These are phyloP conservation scores for Xylaria castorea DNA, from an alignment of 495 filamentous ascomycete genomes.

Conservation along the genomic window DNA sequence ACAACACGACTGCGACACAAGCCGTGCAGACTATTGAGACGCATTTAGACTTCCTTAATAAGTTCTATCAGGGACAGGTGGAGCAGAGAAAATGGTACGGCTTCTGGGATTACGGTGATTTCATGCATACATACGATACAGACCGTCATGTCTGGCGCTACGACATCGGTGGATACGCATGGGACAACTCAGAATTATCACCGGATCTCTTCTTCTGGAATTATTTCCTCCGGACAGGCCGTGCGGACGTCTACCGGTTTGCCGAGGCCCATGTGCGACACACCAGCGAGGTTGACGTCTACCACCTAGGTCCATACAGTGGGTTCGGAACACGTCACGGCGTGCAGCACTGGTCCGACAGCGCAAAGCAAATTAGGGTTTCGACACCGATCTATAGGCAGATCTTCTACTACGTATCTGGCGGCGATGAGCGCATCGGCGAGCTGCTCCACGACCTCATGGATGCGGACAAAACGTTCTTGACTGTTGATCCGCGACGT, in stretches of 20 bases:
- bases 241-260: constrained; percentile 54
- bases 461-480: constrained; percentile 51
- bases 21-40: constrained; percentile 43
- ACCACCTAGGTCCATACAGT: constrained; percentile 54
- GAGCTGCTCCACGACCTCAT: constrained; percentile 50
- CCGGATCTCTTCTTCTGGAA: constrained; percentile 60
- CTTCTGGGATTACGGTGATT: constrained; percentile 60
- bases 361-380: constrained; percentile 58
- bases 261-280: constrained; percentile 58
- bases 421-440: constrained; percentile 55
- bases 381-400: constrained; percentile 53
- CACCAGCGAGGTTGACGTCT: constrained; percentile 58
- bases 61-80: constrained; percentile 54
- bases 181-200: constrained; percentile 63
- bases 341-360: constrained; percentile 59
- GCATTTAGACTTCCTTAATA: constrained; percentile 52
- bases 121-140: constrained; percentile 58
- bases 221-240: constrained; percentile 56
- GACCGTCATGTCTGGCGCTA: constrained; percentile 60
- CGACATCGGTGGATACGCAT: constrained; percentile 60
- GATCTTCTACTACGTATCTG: constrained; percentile 55
- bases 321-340: constrained; percentile 60
- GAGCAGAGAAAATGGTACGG: constrained; percentile 57
- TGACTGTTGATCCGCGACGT: constrained; percentile 52
- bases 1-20: constrained; percentile 28